Evolutionary conservation across 805 yeast species (phyloP), one percentile per base, ranked within the genome.

Genomic region (Ascoidea tarda): DNA sequence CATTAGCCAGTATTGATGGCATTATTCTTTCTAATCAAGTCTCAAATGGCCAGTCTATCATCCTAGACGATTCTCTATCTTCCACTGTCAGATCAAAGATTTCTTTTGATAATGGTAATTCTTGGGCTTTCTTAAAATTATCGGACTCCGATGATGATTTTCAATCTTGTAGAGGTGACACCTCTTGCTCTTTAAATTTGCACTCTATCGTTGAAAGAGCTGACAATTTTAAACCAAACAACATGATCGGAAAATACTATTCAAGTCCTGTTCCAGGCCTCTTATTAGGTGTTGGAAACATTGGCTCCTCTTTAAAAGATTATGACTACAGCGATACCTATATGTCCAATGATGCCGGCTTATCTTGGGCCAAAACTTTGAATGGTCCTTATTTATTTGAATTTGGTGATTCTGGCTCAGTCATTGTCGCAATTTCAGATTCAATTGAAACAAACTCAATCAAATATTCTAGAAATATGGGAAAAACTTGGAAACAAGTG

Each of bases 381-480:
- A 76, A 79, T 32, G 74, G 71, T 47, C 76, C 85, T 2, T 70
- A 77, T 47, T 53, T 72, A 2, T 78, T 76, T 56, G 74, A 79
- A 1, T 80, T 79, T 67, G 95, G 90, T 48, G 91, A 87, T 64
- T 76, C 75, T 53, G 96, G 96, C 33, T 83, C 86, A 59, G 63
- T 87, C 8, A 74, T 86, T 12, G 64, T 83, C 4, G 83, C 87
- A 2, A 64, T 77, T n/a, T 80, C 82, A 42, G 66, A 59, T 42
- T 59, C 62, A 16, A 61, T 71, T 5, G 62, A 60, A 5, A 60
- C 63, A 0, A 69, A 70, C 51, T 64, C 65, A 5, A 65, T 75
- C 45, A 69, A 63, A 51, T 87, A 73, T 59, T 81, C 95, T 0
- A 61, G 81, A n/a, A 89, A 87, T 63, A 87, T 83, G 62, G 96